Conservation (phyloP, 2,329 filamentous ascomycete species). For the Nigrospora sphaerica region DNA sequence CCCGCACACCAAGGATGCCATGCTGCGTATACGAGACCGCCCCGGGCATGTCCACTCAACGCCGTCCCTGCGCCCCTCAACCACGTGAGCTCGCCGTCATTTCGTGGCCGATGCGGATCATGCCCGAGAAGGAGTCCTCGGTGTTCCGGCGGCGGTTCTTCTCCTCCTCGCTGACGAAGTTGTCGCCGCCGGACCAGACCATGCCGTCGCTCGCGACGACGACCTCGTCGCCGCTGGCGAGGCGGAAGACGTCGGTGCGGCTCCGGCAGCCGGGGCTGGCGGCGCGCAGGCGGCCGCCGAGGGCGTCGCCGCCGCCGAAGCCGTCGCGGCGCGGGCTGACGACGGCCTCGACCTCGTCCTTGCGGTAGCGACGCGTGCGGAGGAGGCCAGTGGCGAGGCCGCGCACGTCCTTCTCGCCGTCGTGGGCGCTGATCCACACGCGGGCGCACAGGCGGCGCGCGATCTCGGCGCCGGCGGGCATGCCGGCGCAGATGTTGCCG, state of each 20-base stretch:
- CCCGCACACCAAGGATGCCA: too few relatives aligned
- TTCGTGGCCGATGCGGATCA: too few relatives aligned
- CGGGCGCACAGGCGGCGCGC: slow-evolving; percentile 44
- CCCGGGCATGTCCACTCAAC: too few relatives aligned
- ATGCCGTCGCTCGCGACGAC: slow-evolving; percentile 32
- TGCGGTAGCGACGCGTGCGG: slow-evolving; percentile 34
- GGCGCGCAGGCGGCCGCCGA: slow-evolving; percentile 11
- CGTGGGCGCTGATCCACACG: slow-evolving; percentile 56
- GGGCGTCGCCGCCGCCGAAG: background rate
- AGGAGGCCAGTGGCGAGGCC: slow-evolving; percentile 45
- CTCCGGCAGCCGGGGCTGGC: slow-evolving; percentile 1
- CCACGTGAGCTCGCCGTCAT: background rate
- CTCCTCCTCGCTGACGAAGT: background rate
- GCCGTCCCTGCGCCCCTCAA: background rate
- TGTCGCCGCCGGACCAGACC: slow-evolving; percentile 11
- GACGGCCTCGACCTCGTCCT: slow-evolving; percentile 35
- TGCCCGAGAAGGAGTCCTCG: too few relatives aligned
- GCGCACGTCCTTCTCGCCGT: slow-evolving; percentile 49
- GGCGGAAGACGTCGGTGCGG: slow-evolving; percentile 29
- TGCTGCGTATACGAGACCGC: too few relatives aligned
- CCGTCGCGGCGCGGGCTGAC: slow-evolving; percentile 5
- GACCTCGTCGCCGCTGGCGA: slow-evolving; percentile 36
- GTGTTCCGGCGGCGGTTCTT: background rate
- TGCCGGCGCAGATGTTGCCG: slow-evolving; percentile 49
- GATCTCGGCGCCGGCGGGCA: slow-evolving; percentile 49